These are phyloP conservation scores for Perilla frutescens DNA, from an alignment of 257 asterid species.

Conservation along the genomic window DNA sequence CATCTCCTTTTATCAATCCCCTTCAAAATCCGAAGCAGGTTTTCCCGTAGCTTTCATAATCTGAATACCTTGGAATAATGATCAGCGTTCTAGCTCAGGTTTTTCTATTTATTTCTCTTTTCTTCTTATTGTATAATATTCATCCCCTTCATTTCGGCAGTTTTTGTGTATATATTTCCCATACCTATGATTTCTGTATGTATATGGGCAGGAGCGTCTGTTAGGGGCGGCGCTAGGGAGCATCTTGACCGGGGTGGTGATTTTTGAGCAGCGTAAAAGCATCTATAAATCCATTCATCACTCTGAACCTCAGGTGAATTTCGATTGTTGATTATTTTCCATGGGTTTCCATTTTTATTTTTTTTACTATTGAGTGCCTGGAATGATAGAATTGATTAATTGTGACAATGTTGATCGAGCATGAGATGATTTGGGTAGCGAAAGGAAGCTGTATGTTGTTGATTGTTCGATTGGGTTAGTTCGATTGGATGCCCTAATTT, in stretches of 20 bases:
- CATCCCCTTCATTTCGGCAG: background rate
- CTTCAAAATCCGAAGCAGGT: slow-evolving; percentile 19
- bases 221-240: slow-evolving; percentile 82
- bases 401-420: slow-evolving; percentile 12
- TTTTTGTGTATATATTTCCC: background rate
- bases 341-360: background rate
- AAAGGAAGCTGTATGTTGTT: background rate
- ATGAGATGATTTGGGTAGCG: background rate
- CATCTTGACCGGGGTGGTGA: slow-evolving; percentile 54
- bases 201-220: slow-evolving; percentile 73
- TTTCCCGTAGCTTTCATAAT: slow-evolving; percentile 2
- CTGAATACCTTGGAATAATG: slow-evolving; percentile 42
- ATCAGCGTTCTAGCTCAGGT: slow-evolving; percentile 89
- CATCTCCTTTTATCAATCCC: slow-evolving; percentile 21
- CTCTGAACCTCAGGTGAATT: slow-evolving; percentile 47
- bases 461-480: slow-evolving; percentile 22
- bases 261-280: slow-evolving; percentile 66
- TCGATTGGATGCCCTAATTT: slow-evolving; percentile 13
- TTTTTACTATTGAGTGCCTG: background rate
- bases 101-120: background rate
- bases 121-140: background rate
- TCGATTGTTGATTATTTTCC: slow-evolving; percentile 4
- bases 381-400: slow-evolving; percentile 2
- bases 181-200: background rate
- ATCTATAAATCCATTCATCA: slow-evolving; percentile 60